These are phyloP conservation scores for Auricularia heimuer DNA, from an alignment of 768 basidiomycete species.

Conservation along the genomic window DNA sequence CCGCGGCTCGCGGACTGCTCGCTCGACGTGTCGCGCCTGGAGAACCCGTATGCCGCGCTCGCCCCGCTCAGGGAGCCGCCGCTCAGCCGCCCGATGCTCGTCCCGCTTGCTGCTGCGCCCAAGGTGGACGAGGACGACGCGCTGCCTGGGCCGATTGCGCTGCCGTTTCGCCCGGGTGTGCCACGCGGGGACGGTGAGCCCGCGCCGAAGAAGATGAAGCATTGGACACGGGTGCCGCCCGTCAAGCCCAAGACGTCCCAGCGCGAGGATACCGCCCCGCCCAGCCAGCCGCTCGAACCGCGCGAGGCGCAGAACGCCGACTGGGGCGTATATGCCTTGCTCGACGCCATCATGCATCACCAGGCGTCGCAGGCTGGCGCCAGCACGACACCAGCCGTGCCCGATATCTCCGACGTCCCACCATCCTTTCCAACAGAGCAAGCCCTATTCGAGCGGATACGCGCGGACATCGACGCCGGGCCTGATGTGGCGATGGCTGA, in stretches of 20 bases:
- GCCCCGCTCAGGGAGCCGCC: slow-evolving; percentile 6
- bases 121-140: background rate
- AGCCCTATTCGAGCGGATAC: background rate
- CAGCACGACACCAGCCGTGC: background rate
- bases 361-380: background rate
- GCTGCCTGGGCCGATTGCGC: background rate
- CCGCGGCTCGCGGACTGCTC: slow-evolving; percentile 69
- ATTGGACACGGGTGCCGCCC: background rate
- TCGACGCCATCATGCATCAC: background rate
- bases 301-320: background rate
- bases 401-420: background rate
- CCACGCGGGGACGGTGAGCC: background rate
- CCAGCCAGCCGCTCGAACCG: background rate
- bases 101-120: background rate
- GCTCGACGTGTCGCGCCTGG: slow-evolving; percentile 32
- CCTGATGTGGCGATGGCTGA: background rate
- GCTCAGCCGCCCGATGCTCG: slow-evolving; percentile 3
- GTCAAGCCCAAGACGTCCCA: background rate
- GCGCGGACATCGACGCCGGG: background rate
- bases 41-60: slow-evolving; percentile 7
- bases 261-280: background rate
- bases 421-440: background rate
- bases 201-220: background rate
- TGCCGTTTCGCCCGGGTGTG: background rate
- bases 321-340: background rate